Conservation (phyloP, 2,329 filamentous ascomycete genomes). For the Cryphonectria parasitica region DNA sequence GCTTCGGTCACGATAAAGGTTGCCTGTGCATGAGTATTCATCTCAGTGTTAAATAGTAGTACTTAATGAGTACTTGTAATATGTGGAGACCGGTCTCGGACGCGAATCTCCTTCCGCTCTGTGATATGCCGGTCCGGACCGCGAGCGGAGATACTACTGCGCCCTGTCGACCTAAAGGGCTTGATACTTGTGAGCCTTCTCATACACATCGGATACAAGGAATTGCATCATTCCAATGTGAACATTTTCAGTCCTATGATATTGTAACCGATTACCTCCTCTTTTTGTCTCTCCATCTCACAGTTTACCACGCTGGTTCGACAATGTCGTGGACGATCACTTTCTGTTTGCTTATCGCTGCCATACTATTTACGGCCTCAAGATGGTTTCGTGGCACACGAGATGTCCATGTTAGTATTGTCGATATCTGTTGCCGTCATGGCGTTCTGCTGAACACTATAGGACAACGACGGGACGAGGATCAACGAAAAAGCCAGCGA, state of each 20-base stretch:
- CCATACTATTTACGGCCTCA: not conserved
- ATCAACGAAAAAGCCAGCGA: not conserved
- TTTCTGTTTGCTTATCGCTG: constrained; percentile 1
- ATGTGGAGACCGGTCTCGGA: constrained; percentile 15
- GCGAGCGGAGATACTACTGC: not conserved
- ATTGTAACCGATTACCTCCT: not conserved
- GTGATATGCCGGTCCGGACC: constrained; percentile 8
- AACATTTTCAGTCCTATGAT: not conserved
- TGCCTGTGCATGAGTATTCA: not conserved
- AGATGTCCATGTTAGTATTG: not conserved
- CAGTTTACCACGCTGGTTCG: not conserved
- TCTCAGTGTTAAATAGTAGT: too few species aligned
- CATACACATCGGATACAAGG: not conserved
- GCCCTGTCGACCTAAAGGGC: not conserved
- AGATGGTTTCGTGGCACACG: not conserved
- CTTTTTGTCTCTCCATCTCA: not conserved
- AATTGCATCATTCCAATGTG: not conserved
- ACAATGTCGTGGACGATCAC: not conserved
- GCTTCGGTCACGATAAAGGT: not conserved
- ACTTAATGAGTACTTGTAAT: not conserved
- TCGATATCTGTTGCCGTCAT: too few species aligned
- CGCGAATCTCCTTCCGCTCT: not conserved
- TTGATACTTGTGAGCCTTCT: not conserved
- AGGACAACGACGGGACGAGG: not conserved
- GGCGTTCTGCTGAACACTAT: not conserved